phyloP scores from a whole-genome alignment of 2,329 filamentous ascomycete species.

The Epichloe baconii region DNA sequence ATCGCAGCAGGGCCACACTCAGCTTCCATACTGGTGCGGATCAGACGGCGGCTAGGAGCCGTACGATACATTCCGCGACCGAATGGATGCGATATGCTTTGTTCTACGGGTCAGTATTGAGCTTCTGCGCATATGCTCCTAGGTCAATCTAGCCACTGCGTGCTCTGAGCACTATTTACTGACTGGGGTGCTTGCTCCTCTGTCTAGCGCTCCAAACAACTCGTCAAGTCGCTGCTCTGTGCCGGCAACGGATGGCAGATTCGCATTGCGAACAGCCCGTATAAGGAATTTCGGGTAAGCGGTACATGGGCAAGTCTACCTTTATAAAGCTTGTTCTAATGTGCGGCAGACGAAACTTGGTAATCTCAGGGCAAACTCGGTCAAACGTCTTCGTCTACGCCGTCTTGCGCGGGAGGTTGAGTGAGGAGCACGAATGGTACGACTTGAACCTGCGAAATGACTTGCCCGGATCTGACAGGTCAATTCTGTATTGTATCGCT shows the following conservation, averaged over 20 bases:
- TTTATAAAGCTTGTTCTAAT: neutral
- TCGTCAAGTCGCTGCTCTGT: slow-evolving; percentile 16
- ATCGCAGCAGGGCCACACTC: slow-evolving; percentile 15
- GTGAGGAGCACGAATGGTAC: too few species aligned
- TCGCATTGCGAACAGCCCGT: slow-evolving; percentile 15
- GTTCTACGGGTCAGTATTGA: slow-evolving; percentile 7
- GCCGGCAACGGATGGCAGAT: slow-evolving; percentile 9
- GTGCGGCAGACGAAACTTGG: neutral
- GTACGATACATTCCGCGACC: slow-evolving; percentile 12
- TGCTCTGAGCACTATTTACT: too few species aligned
- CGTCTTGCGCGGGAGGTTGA: too few species aligned
- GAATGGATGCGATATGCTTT: slow-evolving; percentile 15
- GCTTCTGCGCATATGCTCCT: neutral
- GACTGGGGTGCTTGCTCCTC: neutral
- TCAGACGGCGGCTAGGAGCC: slow-evolving; percentile 18
- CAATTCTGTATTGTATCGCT: too few species aligned
- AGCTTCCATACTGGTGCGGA: slow-evolving; percentile 14
- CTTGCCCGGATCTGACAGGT: too few species aligned
- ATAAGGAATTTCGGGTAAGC: slow-evolving; percentile 11
- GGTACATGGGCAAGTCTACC: too few species aligned
- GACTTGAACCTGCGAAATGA: too few species aligned
- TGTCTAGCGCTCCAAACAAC: slow-evolving; percentile 13
- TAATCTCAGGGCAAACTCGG: neutral
- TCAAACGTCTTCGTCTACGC: neutral
- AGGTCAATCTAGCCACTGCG: too few species aligned